phyloP scores from a whole-genome alignment of 2,329 filamentous ascomycete genomes.

The Sporothrix schenckii region DNA sequence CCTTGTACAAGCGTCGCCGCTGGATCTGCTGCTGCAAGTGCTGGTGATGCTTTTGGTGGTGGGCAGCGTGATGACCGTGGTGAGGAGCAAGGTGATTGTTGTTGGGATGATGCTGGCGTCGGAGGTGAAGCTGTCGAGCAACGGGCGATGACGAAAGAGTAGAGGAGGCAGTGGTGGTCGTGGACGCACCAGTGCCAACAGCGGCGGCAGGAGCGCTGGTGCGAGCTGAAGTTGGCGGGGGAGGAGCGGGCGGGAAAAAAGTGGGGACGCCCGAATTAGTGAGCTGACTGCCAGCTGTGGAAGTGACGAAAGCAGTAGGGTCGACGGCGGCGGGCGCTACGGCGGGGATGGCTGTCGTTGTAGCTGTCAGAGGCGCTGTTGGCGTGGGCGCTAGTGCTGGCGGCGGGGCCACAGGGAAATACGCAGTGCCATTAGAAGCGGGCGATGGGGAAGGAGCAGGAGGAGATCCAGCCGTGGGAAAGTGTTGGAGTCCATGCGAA shows the following conservation, averaged over 20 bases:
- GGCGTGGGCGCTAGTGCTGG: conserved; percentile 23
- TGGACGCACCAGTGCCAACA: conserved; percentile 16
- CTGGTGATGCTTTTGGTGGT: conserved; percentile 34
- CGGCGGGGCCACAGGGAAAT: background rate
- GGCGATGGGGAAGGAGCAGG: background rate
- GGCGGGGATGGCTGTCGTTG: background rate
- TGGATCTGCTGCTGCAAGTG: conserved; percentile 33
- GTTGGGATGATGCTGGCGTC: conserved; percentile 24
- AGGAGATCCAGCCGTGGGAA: conserved; percentile 4
- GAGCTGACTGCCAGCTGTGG: background rate
- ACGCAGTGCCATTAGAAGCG: conserved; percentile 2
- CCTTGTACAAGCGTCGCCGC: conserved; percentile 20
- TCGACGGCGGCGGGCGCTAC: conserved; percentile 20
- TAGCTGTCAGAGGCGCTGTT: background rate
- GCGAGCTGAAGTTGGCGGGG: conserved; percentile 7
- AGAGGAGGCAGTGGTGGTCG: background rate
- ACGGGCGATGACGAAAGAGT: conserved; percentile 21
- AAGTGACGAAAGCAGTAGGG: background rate
- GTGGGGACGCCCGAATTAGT: conserved; percentile 9
- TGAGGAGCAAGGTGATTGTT: background rate
- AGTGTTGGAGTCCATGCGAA: background rate
- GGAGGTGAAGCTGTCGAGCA: conserved; percentile 20
- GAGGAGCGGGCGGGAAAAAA: conserved; percentile 20
- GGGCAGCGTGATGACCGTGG: conserved; percentile 32
- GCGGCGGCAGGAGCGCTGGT: conserved; percentile 21